These are phyloP conservation scores for Leptodontidium sp. DNA, from an alignment of 2,329 filamentous ascomycete species.

Conservation along the genomic window DNA sequence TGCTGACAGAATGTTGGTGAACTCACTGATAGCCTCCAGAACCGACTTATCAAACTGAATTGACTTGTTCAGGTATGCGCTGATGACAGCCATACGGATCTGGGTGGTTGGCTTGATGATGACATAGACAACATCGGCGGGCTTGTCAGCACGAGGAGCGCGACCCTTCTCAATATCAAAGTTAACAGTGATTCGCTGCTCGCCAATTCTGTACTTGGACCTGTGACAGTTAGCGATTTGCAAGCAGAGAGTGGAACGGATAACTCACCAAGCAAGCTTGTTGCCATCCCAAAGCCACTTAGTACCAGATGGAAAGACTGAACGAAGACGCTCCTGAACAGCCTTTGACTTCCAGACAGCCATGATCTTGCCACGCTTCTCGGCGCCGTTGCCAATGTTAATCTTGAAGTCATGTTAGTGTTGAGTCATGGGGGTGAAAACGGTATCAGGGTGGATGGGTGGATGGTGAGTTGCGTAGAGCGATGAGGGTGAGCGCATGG, in stretches of 20 bases:
- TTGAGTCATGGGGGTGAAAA: not conserved
- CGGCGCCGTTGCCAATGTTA: conserved; percentile 66
- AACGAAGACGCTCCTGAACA: conserved; percentile 63
- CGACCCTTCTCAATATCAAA: conserved; percentile 70
- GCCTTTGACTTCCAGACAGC: conserved; percentile 77
- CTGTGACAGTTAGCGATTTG: conserved; percentile 32
- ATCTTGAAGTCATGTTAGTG: conserved; percentile 57
- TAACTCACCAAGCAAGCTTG: conserved; percentile 81
- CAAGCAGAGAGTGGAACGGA: conserved; percentile 11
- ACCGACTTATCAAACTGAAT: conserved; percentile 70
- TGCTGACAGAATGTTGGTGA: not conserved
- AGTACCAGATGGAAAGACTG: conserved; percentile 49
- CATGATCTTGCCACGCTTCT: conserved; percentile 71
- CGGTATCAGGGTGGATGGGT: not conserved
- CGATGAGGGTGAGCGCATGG: conserved; percentile 1
- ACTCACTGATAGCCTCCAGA: conserved; percentile 78
- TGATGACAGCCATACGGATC: conserved; percentile 73
- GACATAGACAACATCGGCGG: conserved; percentile 62
- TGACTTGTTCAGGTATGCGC: conserved; percentile 69
- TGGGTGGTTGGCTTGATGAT: conserved; percentile 69
- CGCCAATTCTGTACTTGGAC: conserved; percentile 52
- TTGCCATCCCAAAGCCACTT: conserved; percentile 82
- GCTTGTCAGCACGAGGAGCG: conserved; percentile 35
- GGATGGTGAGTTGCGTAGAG: not conserved
- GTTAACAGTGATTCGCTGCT: conserved; percentile 69